Conservation (phyloP, 2,329 filamentous ascomycete species). For the Nemania serpens region DNA sequence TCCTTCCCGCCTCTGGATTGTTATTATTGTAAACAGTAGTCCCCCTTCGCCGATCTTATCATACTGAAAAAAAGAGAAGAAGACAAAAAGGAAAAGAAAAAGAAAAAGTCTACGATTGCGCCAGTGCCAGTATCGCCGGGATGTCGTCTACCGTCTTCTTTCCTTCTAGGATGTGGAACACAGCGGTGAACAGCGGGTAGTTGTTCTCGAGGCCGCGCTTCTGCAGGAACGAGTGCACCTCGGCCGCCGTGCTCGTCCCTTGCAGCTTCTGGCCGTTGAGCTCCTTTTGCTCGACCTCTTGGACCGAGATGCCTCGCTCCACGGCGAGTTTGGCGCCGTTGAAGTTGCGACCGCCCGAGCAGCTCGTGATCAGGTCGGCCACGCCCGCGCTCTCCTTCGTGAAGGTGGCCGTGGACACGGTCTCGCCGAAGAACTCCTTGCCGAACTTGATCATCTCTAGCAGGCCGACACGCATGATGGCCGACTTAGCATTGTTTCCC, state of each 20-base stretch:
- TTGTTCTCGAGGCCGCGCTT: slow-evolving; percentile 76
- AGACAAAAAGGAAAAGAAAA: no score
- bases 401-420: slow-evolving; percentile 81
- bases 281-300: slow-evolving; percentile 85
- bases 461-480: slow-evolving; percentile 93
- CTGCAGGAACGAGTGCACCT: slow-evolving; percentile 89
- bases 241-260: slow-evolving; percentile 87
- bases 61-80: no score
- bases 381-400: slow-evolving; percentile 97
- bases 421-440: slow-evolving; percentile 87
- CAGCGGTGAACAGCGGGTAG: slow-evolving; percentile 91
- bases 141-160: slow-evolving; percentile 80
- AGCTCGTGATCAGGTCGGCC: slow-evolving; percentile 93
- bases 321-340: slow-evolving; percentile 89
- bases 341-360: slow-evolving; percentile 90
- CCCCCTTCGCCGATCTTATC: no score
- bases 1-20: no score
- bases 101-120: slow-evolving; percentile 25
- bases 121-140: slow-evolving; percentile 63
- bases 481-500: slow-evolving; percentile 99
- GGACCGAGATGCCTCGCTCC: slow-evolving; percentile 76
- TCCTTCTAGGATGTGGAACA: slow-evolving; percentile 80
- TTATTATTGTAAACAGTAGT: no score
- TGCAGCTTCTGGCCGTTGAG: slow-evolving; percentile 98
- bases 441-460: slow-evolving; percentile 97